phyloP scores from a whole-genome alignment of 2,329 filamentous ascomycete genomes.

The Aureobasidium sp. region DNA sequence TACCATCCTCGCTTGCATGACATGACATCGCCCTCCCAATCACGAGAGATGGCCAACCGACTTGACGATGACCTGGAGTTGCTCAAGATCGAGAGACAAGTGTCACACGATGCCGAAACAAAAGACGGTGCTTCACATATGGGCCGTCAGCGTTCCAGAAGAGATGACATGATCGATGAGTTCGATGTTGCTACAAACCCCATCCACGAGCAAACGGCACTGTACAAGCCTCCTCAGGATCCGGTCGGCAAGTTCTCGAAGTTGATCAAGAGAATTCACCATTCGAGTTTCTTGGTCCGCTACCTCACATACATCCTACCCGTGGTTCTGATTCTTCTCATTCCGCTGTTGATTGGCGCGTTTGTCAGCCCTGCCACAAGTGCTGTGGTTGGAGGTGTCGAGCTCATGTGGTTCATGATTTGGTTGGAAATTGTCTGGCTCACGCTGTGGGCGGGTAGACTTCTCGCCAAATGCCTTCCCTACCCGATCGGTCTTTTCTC shows the following conservation, averaged over 20 bases:
- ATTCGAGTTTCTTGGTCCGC: slow-evolving; percentile 56
- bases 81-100: slow-evolving; percentile 55
- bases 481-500: slow-evolving; percentile 55
- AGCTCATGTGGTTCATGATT: slow-evolving; percentile 83
- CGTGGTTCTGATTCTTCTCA: slow-evolving; percentile 53
- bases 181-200: slow-evolving; percentile 62
- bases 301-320: slow-evolving; percentile 67
- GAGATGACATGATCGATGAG: slow-evolving; percentile 52
- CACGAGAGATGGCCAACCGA: slow-evolving; percentile 51
- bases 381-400: slow-evolving; percentile 60
- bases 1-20: slow-evolving; percentile 18
- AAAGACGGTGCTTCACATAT: slow-evolving; percentile 36
- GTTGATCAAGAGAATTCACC: slow-evolving; percentile 56
- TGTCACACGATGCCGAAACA: slow-evolving; percentile 36
- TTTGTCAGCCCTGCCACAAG: slow-evolving; percentile 41
- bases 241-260: slow-evolving; percentile 54
- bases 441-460: slow-evolving; percentile 69
- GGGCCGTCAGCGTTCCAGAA: slow-evolving; percentile 42
- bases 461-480: slow-evolving; percentile 57
- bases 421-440: slow-evolving; percentile 94
- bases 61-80: slow-evolving; percentile 59
- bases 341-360: slow-evolving; percentile 59
- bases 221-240: slow-evolving; percentile 57
- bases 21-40: slow-evolving; percentile 43
- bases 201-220: slow-evolving; percentile 55